Evolutionary conservation across 116 monocot species (phyloP), one percentile per base, ranked within the genome.

Genomic region (Trichopus zeylanicus): DNA sequence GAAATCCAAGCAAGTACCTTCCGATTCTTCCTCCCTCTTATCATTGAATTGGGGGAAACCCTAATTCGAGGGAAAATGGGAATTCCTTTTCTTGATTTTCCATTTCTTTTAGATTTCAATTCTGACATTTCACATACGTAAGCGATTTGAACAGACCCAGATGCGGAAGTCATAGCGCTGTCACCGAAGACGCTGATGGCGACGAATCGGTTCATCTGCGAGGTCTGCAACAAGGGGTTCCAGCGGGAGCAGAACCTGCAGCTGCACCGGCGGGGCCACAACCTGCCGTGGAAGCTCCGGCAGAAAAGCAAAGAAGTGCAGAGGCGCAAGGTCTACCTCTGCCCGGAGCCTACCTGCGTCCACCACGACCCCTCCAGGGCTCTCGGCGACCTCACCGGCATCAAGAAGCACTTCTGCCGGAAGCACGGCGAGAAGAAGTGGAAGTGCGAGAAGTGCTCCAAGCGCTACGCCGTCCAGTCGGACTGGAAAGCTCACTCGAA

Each of bases 381-480:
- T 11, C 84, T 97, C 53, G 97, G 97, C 16, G 97, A 97, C 60
- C 86, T 97, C 67, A 97, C 97, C 22, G 97, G 97, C 34, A 84
- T 97, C 71, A 97, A 97, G 79, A 97, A 97, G 69, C 97, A 97
- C 73, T 97, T 87, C 69, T 77, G 74, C 65, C 64, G 97, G 15
- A 97, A 97, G 67, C 97, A 97, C 58, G 97, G 97, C 9, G 97
- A 97, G 89, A 97, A 97, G 90, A 97, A 90, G 64, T 97, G 97
- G 97, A 90, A 90, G 76, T 97, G 97, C 66, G 97, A 97, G 22
- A 90, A 87, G 74, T 97, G 97, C 72, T 81, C 91, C 37, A 97
- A 97, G 73, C 78, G 84, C 26, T 97, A 97, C 68, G 97, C 97
- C 25, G 97, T 97, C 7, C 90, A 97, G 59, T 97, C 97, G 1